Evolutionary conservation across 2,329 filamentous ascomycete species (phyloP).

Genomic region (Cercospora zeina): DNA sequence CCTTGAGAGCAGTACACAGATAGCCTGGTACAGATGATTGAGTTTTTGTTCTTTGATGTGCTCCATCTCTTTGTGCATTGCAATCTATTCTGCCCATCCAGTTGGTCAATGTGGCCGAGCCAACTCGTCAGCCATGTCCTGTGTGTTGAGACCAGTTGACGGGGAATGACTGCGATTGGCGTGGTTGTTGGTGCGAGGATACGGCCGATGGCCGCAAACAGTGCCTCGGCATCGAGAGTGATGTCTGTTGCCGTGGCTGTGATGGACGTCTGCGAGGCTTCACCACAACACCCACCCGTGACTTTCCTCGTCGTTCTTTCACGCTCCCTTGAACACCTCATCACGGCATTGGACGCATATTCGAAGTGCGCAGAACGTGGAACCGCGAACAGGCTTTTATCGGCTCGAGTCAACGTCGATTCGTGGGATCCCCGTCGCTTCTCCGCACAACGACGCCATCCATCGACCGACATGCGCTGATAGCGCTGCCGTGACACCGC

Average conservation of each 20-base stretch:
- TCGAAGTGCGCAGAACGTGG: not conserved
- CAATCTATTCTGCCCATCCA: too few species aligned
- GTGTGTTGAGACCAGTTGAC: too few species aligned
- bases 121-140: not conserved
- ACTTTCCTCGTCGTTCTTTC: not conserved
- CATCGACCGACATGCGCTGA: constrained; percentile 17
- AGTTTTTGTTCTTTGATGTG: not conserved
- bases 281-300: not conserved
- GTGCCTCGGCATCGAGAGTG: constrained; percentile 5
- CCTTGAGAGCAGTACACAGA: constrained; percentile 23
- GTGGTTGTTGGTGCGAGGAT: not conserved
- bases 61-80: not conserved
- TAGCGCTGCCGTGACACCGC: not conserved
- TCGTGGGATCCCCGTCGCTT: constrained; percentile 5
- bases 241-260: not conserved
- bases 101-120: not conserved
- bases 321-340: not conserved
- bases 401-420: not conserved
- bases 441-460: constrained; percentile 23
- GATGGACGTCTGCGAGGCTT: not conserved
- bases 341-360: not conserved
- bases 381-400: too few species aligned
- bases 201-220: not conserved
- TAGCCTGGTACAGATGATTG: constrained; percentile 20
- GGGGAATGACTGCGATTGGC: not conserved